Conservation (phyloP, 164 flowering plant species). For the Chimonanthus praecox region DNA sequence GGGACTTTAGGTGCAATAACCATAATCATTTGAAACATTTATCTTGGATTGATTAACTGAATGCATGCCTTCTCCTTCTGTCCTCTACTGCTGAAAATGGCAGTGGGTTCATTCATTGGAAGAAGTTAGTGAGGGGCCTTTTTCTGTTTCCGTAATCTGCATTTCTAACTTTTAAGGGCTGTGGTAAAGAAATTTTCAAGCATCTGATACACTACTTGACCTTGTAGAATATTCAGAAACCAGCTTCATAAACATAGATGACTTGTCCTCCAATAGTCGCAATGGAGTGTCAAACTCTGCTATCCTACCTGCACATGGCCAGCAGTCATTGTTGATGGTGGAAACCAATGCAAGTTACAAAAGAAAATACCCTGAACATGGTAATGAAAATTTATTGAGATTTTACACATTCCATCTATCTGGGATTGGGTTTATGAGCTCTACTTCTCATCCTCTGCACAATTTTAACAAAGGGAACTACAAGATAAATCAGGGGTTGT, state of each 20-base stretch:
- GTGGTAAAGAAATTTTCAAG: slow-evolving; percentile 21
- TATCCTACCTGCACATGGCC: slow-evolving; percentile 58
- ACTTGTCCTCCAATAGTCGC: slow-evolving; percentile 70
- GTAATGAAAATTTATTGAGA: too few relatives aligned
- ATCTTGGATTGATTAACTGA: neutral
- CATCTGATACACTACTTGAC: slow-evolving; percentile 72
- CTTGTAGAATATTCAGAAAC: slow-evolving; percentile 87
- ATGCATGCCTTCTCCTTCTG: neutral
- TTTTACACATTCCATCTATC: too few relatives aligned
- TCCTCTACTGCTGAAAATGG: slow-evolving; percentile 3
- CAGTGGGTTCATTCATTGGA: neutral
- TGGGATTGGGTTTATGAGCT: too few relatives aligned
- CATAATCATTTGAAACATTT: neutral
- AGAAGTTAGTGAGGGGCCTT: neutral
- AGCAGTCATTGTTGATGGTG: neutral
- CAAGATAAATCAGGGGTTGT: too few relatives aligned
- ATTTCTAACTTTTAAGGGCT: neutral
- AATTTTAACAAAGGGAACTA: too few relatives aligned
- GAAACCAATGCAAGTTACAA: neutral
- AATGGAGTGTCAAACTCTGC: slow-evolving; percentile 88
- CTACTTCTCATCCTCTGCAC: too few relatives aligned
- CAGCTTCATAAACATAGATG: slow-evolving; percentile 86
- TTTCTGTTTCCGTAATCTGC: neutral
- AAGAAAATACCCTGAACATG: too few relatives aligned
- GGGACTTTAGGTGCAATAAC: neutral